A percentile compares a stretch with the other conserved stretches of the same genome.
Evolutionary conservation across 352 stramenopile genomes (phyloP).

Genomic region (Phytopythium chamaehyphon): DNA sequence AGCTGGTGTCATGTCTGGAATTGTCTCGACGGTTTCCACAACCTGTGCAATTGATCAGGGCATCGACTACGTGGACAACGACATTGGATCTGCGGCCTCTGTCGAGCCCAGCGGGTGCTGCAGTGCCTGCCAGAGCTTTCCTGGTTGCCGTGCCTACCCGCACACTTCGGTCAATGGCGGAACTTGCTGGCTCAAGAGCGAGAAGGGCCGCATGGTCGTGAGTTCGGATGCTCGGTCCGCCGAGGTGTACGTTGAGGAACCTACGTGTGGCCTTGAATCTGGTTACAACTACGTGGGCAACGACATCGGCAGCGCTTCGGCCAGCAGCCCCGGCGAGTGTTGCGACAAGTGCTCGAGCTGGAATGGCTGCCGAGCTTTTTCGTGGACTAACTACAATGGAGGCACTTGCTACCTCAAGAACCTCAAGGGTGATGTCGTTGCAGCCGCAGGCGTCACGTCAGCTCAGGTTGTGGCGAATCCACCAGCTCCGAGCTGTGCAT

Average conservation of each 20-base stretch:
- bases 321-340: slow-evolving; percentile 9
- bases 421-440: slow-evolving; percentile 1
- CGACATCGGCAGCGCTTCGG: slow-evolving; percentile 15
- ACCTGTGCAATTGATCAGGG: slow-evolving; percentile 17
- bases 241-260: slow-evolving; percentile 2
- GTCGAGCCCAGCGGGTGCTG: slow-evolving; percentile 14
- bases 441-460: slow-evolving; percentile 9
- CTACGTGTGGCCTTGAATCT: slow-evolving; percentile 11
- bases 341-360: slow-evolving; percentile 11
- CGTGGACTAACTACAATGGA: slow-evolving; percentile 33
- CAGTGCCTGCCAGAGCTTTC: slow-evolving; percentile 11
- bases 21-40: slow-evolving; percentile 7
- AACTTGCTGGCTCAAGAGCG: slow-evolving; percentile 1
- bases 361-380: slow-evolving; percentile 21
- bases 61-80: slow-evolving; percentile 26
- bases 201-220: slow-evolving; percentile 13
- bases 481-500: slow-evolving; percentile 14
- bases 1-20: slow-evolving; percentile 14
- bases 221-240: slow-evolving; percentile 1
- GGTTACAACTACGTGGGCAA: slow-evolving; percentile 16
- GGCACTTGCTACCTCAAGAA: slow-evolving; percentile 35
- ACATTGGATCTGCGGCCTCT: slow-evolving; percentile 15
- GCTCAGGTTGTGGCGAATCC: slow-evolving; percentile 17
- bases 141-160: not conserved
- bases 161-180: not conserved